phyloP scores from a whole-genome alignment of 163 green algal species.

The Scenedesmus sp. region DNA sequence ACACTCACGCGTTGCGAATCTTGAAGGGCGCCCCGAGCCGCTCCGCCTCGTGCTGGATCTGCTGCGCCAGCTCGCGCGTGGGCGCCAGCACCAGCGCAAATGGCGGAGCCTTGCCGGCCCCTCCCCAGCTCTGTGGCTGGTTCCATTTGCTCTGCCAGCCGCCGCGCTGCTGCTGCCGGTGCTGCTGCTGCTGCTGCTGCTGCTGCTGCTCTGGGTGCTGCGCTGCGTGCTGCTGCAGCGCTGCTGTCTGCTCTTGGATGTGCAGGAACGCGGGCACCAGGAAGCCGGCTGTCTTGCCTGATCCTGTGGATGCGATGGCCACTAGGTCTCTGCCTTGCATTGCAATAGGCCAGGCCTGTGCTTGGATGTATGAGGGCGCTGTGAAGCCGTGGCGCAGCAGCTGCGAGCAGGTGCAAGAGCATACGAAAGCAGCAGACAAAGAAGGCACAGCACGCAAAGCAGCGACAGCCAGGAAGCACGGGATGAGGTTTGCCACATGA shows the following conservation, averaged over 20 bases:
- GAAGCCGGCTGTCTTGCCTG: slow-evolving; percentile 92
- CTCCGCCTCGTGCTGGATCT: slow-evolving; percentile 72
- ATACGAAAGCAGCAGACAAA: not conserved
- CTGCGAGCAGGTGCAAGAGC: not conserved
- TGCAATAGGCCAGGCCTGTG: slow-evolving; percentile 86
- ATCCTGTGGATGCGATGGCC: slow-evolving; percentile 90
- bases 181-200: slow-evolving; percentile 33
- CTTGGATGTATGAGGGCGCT: slow-evolving; percentile 84
- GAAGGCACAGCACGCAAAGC: not conserved
- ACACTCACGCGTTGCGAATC: slow-evolving; percentile 62
- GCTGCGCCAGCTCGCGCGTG: slow-evolving; percentile 64
- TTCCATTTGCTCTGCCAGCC: slow-evolving; percentile 24
- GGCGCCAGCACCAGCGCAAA: slow-evolving; percentile 59
- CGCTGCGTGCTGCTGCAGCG: not conserved
- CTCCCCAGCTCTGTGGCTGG: slow-evolving; percentile 15
- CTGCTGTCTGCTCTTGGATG: slow-evolving; percentile 71
- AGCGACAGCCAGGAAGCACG: not conserved
- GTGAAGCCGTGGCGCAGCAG: slow-evolving; percentile 77
- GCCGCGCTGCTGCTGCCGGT: not conserved
- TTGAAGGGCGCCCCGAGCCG: slow-evolving; percentile 65
- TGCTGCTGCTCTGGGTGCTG: not conserved
- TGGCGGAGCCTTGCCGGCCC: not conserved
- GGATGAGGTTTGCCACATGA: not conserved
- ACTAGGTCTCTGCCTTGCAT: slow-evolving; percentile 86
- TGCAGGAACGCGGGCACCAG: slow-evolving; percentile 91